These are phyloP conservation scores for Kalaharituber pfeilii DNA, from an alignment of 2,329 filamentous ascomycete genomes.

Conservation along the genomic window DNA sequence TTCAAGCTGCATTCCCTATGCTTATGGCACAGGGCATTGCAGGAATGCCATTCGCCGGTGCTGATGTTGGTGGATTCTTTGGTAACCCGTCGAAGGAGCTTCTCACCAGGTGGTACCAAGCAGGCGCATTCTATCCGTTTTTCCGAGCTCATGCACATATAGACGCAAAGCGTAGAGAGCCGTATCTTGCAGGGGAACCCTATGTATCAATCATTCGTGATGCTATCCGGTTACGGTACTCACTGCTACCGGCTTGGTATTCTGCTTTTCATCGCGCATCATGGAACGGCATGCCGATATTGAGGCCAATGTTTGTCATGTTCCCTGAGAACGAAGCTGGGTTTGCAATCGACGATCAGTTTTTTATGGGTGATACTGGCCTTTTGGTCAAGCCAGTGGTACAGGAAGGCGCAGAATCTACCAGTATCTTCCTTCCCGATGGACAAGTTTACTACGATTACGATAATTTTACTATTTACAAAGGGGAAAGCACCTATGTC, in stretches of 20 bases:
- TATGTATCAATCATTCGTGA: conserved; percentile 75
- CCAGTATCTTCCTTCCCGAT: conserved; percentile 75
- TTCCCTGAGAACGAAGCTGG: conserved; percentile 72
- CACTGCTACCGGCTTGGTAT: conserved; percentile 84
- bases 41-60: conserved; percentile 84
- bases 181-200: conserved; percentile 70
- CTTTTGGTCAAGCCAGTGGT: conserved; percentile 86
- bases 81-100: conserved; percentile 90
- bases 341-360: conserved; percentile 81
- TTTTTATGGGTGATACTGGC: conserved; percentile 77
- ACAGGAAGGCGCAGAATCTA: conserved; percentile 51
- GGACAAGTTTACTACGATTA: conserved; percentile 90
- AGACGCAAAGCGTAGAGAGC: conserved; percentile 82
- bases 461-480: conserved; percentile 66
- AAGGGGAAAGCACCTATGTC: conserved; percentile 50
- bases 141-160: conserved; percentile 97
- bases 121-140: conserved; percentile 93
- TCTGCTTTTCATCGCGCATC: conserved; percentile 88
- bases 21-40: conserved; percentile 79
- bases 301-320: conserved; percentile 83
- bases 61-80: conserved; percentile 95
- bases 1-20: conserved; percentile 85
- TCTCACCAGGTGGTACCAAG: conserved; percentile 86
- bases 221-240: conserved; percentile 74
- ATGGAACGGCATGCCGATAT: conserved; percentile 64